Percentiles rank a stretch among this genome's conserved stretches.
Evolutionary conservation across 2,329 filamentous ascomycete genomes (phyloP).

Genomic region (Ceratocystis colombiana): DNA sequence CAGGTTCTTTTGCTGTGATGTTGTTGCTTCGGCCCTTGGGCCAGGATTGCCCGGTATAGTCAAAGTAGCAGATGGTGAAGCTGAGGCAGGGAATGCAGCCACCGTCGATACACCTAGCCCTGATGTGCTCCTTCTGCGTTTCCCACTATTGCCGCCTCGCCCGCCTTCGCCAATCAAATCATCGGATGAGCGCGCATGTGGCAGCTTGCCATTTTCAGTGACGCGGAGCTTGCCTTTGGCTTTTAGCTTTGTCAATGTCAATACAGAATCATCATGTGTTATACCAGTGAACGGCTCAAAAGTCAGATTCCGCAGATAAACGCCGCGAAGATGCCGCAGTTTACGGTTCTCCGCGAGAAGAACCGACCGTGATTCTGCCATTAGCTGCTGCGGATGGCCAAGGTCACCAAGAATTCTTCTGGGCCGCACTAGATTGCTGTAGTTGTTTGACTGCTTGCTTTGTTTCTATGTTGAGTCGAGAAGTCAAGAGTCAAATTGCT

Average conservation of each 20-base stretch:
- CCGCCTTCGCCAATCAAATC: conserved; percentile 28
- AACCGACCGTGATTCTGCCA: conserved; percentile 36
- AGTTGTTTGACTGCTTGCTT: not conserved
- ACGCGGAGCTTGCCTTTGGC: conserved; percentile 39
- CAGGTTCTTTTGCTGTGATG: conserved; percentile 57
- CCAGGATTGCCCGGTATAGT: conserved; percentile 35
- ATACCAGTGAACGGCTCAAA: conserved; percentile 46
- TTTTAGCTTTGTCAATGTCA: conserved; percentile 48
- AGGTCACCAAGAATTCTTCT: not conserved
- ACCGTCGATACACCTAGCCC: not conserved
- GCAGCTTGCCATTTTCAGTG: conserved; percentile 40
- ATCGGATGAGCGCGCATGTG: conserved; percentile 48
- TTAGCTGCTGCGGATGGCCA: not conserved
- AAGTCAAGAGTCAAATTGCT: conserved; percentile 2
- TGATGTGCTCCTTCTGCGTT: conserved; percentile 57
- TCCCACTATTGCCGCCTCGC: conserved; percentile 27
- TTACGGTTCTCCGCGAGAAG: conserved; percentile 69
- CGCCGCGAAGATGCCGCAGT: conserved; percentile 74
- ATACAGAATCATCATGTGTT: conserved; percentile 68
- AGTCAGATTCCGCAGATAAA: conserved; percentile 77
- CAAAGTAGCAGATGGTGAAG: not conserved
- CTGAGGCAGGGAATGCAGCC: not conserved
- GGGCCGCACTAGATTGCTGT: not conserved
- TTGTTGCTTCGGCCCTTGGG: conserved; percentile 34
- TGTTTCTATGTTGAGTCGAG: not conserved